phyloP scores from a whole-genome alignment of 352 stramenopile species.

The Phytophthora europaea region DNA sequence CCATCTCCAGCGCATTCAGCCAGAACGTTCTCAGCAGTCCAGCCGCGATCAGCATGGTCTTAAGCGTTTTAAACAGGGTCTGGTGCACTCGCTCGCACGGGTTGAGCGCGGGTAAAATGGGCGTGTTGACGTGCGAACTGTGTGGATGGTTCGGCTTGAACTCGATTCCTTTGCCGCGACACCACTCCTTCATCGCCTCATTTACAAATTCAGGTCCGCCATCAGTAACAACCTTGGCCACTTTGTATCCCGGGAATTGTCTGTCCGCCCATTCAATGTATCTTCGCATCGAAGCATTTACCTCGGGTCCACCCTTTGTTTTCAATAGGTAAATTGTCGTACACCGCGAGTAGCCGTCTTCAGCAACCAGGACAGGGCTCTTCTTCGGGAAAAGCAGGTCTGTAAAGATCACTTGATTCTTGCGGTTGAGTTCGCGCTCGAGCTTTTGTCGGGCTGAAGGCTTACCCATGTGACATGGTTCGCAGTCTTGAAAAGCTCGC shows the following conservation, averaged over 20 bases:
- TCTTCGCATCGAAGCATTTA: neutral
- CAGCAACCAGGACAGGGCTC: neutral
- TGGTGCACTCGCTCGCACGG: too few species aligned
- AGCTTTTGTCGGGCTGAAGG: neutral
- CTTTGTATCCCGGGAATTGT: neutral
- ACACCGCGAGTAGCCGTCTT: neutral
- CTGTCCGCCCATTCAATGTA: neutral
- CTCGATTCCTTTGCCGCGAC: too few species aligned
- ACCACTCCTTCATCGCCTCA: too few species aligned
- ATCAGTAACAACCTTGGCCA: neutral
- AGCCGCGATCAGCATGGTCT: too few species aligned
- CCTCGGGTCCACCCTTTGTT: neutral
- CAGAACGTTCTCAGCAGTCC: too few species aligned
- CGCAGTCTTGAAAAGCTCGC: neutral
- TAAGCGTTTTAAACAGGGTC: too few species aligned
- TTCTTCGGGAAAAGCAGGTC: neutral
- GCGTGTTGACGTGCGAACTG: too few species aligned
- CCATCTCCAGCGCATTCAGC: too few species aligned
- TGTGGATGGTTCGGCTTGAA: too few species aligned
- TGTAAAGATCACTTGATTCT: neutral
- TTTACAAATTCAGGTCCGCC: too few species aligned
- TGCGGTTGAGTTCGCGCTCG: neutral
- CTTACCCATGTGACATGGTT: neutral
- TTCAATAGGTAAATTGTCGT: neutral
- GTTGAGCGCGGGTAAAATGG: too few species aligned